Base-by-base conservation (phyloP, 257 asterid genomes). In the Petunia secreta region DNA sequence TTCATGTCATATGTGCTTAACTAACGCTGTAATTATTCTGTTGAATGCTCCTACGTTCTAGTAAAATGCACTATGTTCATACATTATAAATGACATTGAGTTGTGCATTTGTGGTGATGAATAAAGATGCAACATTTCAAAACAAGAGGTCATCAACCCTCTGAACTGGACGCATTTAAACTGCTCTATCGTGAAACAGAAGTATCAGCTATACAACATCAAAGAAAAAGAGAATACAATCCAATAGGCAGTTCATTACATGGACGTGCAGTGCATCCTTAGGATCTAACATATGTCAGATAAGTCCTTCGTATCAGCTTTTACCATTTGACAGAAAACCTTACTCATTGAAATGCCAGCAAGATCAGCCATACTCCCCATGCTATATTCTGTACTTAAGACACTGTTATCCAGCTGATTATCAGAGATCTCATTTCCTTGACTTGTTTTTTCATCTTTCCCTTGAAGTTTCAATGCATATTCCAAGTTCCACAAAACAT, bases 401-500 rank as follows among this genome's bases (percentile, higher is more conserved):
- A 81, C 76, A 15, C 83, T 76, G 1, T 25, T 40, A 13, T 67
- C 80, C 52, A 40, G 2, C 40, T 67, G 77, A 75, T 41, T 64
- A 5, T 50, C 50, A 9, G 37, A 15, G 1, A 13, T 52, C 77
- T 75, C 78, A 5, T 68, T 71, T 58, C 25, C 80, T 25, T 4
- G 57, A 3, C 34, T 41, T 25, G 37, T 43, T 60, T 58, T 77
- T 8, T 58, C 66, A 4, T 68, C 78, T n/a, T 75, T 44, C 1
- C 82, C 83, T 75, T 85, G 84, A 48, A 85, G 84, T 67, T 64
- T 85, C 68, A 83, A 75, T 8, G 87, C 89, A 59, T 2, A 83
- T 57, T 87, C 90, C 88, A 87, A 79, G 79, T 87, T 87, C 89
- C 89, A 87, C 10, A 87, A 41, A 8, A 87, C 89, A 66, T 85